These are phyloP conservation scores for Caryopteris hybrid DNA, from an alignment of 305 asterid genomes.

Conservation along the genomic window DNA sequence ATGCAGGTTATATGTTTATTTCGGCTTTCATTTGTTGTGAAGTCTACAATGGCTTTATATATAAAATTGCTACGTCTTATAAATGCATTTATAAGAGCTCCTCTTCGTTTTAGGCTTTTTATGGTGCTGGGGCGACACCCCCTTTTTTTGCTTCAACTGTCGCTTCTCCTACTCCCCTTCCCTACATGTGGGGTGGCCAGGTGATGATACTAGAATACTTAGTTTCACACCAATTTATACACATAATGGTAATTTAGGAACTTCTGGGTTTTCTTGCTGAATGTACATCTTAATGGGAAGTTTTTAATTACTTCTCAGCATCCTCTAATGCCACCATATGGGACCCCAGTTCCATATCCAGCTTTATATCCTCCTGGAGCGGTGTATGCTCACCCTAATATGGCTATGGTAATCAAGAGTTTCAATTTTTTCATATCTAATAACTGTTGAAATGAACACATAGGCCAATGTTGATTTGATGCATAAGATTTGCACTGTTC, in stretches of 20 bases:
- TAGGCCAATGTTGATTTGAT: background rate
- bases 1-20: conserved; percentile 58
- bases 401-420: conserved; percentile 54
- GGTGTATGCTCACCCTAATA: conserved; percentile 79
- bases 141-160: conserved; percentile 87
- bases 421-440: background rate
- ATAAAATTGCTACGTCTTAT: conserved; percentile 1
- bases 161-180: conserved; percentile 88
- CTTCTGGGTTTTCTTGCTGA: background rate
- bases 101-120: conserved; percentile 61
- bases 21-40: background rate
- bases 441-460: conserved; percentile 9
- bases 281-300: background rate
- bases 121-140: conserved; percentile 86
- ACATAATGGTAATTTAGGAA: background rate
- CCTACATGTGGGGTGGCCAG: conserved; percentile 95
- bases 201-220: conserved; percentile 32
- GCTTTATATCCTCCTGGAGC: conserved; percentile 88
- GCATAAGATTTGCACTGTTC: background rate
- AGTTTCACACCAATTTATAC: background rate
- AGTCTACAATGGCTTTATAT: background rate
- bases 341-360: conserved; percentile 93
- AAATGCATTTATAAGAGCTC: background rate
- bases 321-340: conserved; percentile 92
- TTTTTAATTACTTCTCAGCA: conserved; percentile 49